phyloP scores from a whole-genome alignment of 768 basidiomycete genomes.

The Tricholoma sp. region DNA sequence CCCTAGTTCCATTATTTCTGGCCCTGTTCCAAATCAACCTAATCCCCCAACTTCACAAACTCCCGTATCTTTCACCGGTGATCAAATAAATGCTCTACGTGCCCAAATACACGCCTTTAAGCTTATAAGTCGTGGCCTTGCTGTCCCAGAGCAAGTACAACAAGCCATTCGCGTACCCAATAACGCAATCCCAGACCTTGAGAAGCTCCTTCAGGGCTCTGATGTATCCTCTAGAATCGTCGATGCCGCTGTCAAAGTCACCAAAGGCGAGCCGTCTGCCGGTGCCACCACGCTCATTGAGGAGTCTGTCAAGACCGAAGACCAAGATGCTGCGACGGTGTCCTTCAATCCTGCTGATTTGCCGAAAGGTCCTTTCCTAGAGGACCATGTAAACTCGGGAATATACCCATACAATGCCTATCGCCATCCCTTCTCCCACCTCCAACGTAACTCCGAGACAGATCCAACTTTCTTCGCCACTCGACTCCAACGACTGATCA shows the following conservation, averaged over 20 bases:
- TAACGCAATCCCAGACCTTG: slow-evolving; percentile 54
- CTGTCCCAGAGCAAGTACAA: slow-evolving; percentile 65
- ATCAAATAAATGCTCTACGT: slow-evolving; percentile 72
- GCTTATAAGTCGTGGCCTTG: slow-evolving; percentile 56
- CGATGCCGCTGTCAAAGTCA: slow-evolving; percentile 70
- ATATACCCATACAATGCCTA: slow-evolving; percentile 94
- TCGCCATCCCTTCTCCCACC: slow-evolving; percentile 76
- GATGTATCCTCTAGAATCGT: slow-evolving; percentile 61
- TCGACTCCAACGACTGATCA: slow-evolving; percentile 71
- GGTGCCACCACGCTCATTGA: slow-evolving; percentile 26
- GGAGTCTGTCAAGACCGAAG: slow-evolving; percentile 51
- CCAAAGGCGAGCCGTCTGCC: slow-evolving; percentile 45
- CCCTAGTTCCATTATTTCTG: slow-evolving; percentile 40
- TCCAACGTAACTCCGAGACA: slow-evolving; percentile 57
- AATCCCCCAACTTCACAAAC: slow-evolving; percentile 56
- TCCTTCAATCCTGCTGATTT: slow-evolving; percentile 51
- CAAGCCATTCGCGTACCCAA: slow-evolving; percentile 65
- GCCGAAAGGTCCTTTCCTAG: slow-evolving; percentile 71
- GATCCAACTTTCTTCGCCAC: slow-evolving; percentile 63
- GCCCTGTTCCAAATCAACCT: slow-evolving; percentile 44
- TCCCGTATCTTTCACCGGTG: slow-evolving; percentile 72
- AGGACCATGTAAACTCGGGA: slow-evolving; percentile 72
- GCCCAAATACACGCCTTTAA: slow-evolving; percentile 83
- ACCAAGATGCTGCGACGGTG: slow-evolving; percentile 33
- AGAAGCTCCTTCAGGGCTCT: slow-evolving; percentile 55